Conservation (phyloP, 2,329 filamentous ascomycete genomes). For the Paecilomyces variotii region DNA sequence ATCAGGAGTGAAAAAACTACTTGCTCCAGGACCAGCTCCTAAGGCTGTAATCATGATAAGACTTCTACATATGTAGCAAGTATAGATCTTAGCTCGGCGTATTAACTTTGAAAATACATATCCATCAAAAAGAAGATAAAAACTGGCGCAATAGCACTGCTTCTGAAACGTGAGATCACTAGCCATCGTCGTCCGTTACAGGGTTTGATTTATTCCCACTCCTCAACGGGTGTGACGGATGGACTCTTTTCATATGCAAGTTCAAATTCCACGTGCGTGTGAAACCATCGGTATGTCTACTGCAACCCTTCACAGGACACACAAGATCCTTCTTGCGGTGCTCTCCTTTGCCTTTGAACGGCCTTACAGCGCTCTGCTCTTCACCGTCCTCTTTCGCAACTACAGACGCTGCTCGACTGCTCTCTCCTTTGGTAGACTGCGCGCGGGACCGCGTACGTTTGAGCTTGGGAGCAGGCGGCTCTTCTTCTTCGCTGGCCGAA, state of each 20-base stretch:
- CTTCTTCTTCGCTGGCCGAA: slow-evolving; percentile 25
- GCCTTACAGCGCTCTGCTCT: neutral
- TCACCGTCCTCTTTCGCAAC: slow-evolving; percentile 1
- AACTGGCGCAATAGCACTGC: neutral
- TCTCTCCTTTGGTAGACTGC: neutral
- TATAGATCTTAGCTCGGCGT: too few relatives aligned
- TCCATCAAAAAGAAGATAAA: too few relatives aligned
- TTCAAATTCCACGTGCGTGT: slow-evolving; percentile 31
- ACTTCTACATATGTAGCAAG: too few relatives aligned
- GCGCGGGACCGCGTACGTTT: neutral
- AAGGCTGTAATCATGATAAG: too few relatives aligned
- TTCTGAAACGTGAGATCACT: neutral
- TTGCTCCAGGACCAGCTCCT: slow-evolving; percentile 32
- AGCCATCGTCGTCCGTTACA: neutral
- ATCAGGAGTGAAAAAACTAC: slow-evolving; percentile 27
- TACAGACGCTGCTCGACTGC: neutral
- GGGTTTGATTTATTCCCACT: neutral
- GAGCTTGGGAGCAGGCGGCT: slow-evolving; percentile 6
- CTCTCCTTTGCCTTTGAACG: slow-evolving; percentile 14
- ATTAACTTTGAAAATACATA: too few relatives aligned
- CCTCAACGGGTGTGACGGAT: slow-evolving; percentile 9
- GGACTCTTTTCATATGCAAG: slow-evolving; percentile 25
- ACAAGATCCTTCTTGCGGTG: slow-evolving; percentile 21
- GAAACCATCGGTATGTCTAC: slow-evolving; percentile 23
- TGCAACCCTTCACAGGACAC: slow-evolving; percentile 24